Percentiles rank a stretch among this genome's conserved stretches.
Conservation (phyloP, 306 rosid genomes). For the Vachellia pachyceras region DNA sequence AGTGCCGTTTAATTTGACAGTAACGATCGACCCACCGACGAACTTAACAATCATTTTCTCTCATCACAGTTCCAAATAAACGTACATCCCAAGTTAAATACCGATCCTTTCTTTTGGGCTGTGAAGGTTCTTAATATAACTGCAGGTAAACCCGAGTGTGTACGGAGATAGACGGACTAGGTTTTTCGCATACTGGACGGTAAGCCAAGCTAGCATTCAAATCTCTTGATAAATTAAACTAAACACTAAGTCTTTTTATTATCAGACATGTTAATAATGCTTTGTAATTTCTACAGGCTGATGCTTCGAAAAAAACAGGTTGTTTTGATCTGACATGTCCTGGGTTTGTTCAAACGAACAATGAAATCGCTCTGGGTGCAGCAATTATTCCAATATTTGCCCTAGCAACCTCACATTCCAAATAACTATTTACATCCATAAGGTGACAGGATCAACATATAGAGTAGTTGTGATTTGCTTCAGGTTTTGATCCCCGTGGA, state of each 20-base stretch:
- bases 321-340: conserved; percentile 80
- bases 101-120: neutral
- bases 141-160: conserved; percentile 64
- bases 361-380: conserved; percentile 61
- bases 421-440: conserved; percentile 49
- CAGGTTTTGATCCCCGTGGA: neutral
- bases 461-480: neutral
- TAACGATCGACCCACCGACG: too few relatives aligned
- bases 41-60: neutral
- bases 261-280: neutral
- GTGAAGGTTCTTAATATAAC: neutral
- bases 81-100: neutral
- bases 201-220: conserved; percentile 3
- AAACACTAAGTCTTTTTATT: too few relatives aligned
- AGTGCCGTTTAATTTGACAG: neutral
- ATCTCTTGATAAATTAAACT: neutral
- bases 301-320: conserved; percentile 62
- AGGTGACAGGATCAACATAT: conserved; percentile 36
- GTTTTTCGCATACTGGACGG: conserved; percentile 71
- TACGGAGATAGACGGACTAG: conserved; percentile 70
- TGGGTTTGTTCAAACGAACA: conserved; percentile 73
- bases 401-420: conserved; percentile 47
- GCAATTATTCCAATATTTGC: conserved; percentile 46
- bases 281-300: conserved; percentile 47
- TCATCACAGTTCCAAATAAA: neutral